phyloP scores from a whole-genome alignment of 108 stramenopile genomes.

The Aurantiochytrium sp. region DNA sequence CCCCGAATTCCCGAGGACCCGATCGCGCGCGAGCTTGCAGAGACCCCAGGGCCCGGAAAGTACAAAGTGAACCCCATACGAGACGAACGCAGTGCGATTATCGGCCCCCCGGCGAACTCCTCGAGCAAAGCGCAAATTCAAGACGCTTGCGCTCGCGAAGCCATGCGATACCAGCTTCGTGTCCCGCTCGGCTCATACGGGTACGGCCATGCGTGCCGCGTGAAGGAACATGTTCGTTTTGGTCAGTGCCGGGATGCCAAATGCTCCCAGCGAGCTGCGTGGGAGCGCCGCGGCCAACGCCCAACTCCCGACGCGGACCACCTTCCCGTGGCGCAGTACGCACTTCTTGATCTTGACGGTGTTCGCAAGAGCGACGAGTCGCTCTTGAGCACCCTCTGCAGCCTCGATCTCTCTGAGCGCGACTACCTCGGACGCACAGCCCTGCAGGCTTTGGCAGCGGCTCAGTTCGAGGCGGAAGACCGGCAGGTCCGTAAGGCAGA shows the following conservation, averaged over 20 bases:
- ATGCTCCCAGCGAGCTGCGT: not conserved
- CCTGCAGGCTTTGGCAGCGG: not conserved
- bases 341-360: not conserved
- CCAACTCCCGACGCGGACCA: not conserved
- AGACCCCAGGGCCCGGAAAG: not conserved
- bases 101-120: not conserved
- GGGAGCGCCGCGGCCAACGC: not conserved
- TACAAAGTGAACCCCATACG: not conserved
- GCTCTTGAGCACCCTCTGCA: not conserved
- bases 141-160: not conserved
- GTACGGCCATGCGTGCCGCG: not conserved
- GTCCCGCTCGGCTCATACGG: not conserved
- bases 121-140: not conserved
- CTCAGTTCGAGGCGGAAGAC: not conserved
- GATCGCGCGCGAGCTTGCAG: not conserved
- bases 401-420: not conserved
- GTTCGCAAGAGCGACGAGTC: not conserved
- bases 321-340: not conserved
- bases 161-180: not conserved
- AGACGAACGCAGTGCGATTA: not conserved
- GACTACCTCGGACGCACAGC: not conserved
- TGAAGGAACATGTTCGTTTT: not conserved
- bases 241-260: not conserved
- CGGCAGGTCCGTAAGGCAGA: not conserved
- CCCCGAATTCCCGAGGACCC: not conserved